Base-by-base conservation (phyloP, 495 filamentous ascomycete species). In the Elasticomyces elasticus region DNA sequence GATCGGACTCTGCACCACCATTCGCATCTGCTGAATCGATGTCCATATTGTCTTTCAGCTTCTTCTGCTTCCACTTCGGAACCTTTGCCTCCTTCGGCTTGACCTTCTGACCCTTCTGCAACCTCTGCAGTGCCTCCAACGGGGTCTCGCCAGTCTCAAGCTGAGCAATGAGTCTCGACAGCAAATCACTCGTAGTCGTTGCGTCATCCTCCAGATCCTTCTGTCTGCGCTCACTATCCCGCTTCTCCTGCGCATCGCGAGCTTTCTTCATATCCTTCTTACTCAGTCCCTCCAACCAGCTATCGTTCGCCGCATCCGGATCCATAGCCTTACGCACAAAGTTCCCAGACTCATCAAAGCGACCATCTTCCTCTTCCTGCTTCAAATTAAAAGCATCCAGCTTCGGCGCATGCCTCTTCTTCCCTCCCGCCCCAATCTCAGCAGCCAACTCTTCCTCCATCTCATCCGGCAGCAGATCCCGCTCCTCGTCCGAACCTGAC, bases 371-470 rank as follows among this genome's bases (percentile, higher is more conserved):
- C 63, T 89, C 82, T 68, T 98, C 92, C 5, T 75, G 70, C 45
- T 77, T 80, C 79, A 98, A 89, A 63, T 98, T 95, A 76, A 98
- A 98, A 0, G 89, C 92, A 69, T 96, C 92, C 24, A 97, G 75
- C 61, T 92, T 83, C n/a, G 92, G 92, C 15, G 94, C 94, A 66
- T 94, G 87, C 65, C 85, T 89, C 69, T 96, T 97, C 60, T 89
- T 83, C 0, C 82, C 83, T 6, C 92, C 94, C 2, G 85, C 82
- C 1, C 94, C 94, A 27, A 98, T 71, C 66, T 97, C 92, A 45
- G 88, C 83, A 61, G 94, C 90, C 4, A 94, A 61, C 2, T 80
- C 84, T 17, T 78, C 79, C 51, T 85, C 82, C 43, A 80, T 73
- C 48, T 77, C 83, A 31, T 53, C 50, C 23, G 54, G 53, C 4